Conservation (phyloP, 2,329 filamentous ascomycete species). For the Botrytis hyacinthi region DNA sequence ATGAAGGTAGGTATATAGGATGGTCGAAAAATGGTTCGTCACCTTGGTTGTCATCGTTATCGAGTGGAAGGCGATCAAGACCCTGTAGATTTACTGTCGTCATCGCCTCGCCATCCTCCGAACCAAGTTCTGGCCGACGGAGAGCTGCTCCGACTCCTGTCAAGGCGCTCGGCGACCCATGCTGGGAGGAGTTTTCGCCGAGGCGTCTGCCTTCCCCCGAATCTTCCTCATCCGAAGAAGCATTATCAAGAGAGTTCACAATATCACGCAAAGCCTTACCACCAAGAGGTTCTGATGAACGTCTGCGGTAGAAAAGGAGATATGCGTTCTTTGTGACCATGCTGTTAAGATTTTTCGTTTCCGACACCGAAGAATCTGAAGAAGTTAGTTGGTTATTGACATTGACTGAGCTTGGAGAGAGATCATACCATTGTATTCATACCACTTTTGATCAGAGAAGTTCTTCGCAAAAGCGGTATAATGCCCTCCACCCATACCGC, state of each 20-base stretch:
- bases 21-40: constrained; percentile 20
- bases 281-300: constrained; percentile 73
- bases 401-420: background rate
- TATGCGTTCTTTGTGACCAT: constrained; percentile 80
- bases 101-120: constrained; percentile 34
- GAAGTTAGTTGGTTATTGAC: constrained; percentile 42
- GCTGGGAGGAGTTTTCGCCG: constrained; percentile 78
- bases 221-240: constrained; percentile 47
- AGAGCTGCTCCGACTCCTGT: constrained; percentile 73
- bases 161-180: constrained; percentile 89
- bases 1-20: constrained; percentile 26
- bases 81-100: constrained; percentile 33
- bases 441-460: constrained; percentile 86
- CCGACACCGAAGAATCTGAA: constrained; percentile 71
- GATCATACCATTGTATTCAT: constrained; percentile 87
- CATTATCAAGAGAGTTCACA: constrained; percentile 59
- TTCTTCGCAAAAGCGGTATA: constrained; percentile 96
- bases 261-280: constrained; percentile 73
- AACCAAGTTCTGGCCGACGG: constrained; percentile 62
- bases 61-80: constrained; percentile 33
- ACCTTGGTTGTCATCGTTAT: constrained; percentile 31
- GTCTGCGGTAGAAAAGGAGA: constrained; percentile 90
- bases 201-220: constrained; percentile 85
- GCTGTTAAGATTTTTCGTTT: constrained; percentile 55
- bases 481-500: constrained; percentile 88